These are phyloP conservation scores for Tetrahymena elliotti DNA, from an alignment of 73 alveolate species.

Conservation along the genomic window DNA sequence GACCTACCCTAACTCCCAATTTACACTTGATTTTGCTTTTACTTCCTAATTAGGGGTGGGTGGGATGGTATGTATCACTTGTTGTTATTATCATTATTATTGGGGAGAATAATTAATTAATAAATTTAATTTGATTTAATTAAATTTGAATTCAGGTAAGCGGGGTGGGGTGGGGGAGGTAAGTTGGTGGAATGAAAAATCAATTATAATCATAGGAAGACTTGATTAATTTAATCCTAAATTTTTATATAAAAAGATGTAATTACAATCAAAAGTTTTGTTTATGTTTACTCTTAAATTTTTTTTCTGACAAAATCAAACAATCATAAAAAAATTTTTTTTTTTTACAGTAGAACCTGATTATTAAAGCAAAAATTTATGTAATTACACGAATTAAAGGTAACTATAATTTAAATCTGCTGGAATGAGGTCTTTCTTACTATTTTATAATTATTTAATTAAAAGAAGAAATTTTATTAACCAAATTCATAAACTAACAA, in stretches of 20 bases:
- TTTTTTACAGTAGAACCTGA: not conserved
- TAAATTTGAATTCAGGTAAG: not conserved
- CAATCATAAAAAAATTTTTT: not conserved
- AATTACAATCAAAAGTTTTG: not conserved
- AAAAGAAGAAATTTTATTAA: not conserved
- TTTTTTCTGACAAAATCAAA: not conserved
- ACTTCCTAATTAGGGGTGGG: no score
- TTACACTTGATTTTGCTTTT: not conserved
- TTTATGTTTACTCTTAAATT: not conserved
- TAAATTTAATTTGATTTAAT: no score
- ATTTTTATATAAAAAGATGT: not conserved
- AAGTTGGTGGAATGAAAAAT: not conserved
- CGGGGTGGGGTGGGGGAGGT: not conserved
- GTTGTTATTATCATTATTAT: no score
- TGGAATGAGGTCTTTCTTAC: not conserved
- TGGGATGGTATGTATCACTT: no score
- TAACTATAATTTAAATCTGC: not conserved
- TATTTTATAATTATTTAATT: not conserved
- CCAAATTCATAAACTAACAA: not conserved
- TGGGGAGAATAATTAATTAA: no score
- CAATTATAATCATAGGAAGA: not conserved
- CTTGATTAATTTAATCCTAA: not conserved
- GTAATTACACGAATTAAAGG: not conserved
- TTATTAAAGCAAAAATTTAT: not conserved
- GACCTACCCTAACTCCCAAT: not conserved